Conservation (phyloP, 345 rosid genomes). For the Lagerstroemia speciosa region DNA sequence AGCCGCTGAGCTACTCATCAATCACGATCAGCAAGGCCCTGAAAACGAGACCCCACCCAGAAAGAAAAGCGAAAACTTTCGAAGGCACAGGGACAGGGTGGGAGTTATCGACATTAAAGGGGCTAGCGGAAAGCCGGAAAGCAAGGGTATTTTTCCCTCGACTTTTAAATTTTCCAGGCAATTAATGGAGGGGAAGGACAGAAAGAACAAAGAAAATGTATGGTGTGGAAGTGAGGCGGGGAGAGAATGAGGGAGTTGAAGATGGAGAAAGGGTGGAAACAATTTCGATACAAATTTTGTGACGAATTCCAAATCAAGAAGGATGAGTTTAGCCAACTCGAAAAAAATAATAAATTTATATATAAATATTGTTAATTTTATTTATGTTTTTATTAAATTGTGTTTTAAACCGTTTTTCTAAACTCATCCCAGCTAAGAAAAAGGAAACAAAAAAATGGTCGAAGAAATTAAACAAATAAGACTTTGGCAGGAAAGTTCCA, state of each 20-base stretch:
- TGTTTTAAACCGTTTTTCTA: too few relatives aligned
- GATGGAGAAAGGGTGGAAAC: neutral
- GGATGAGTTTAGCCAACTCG: too few relatives aligned
- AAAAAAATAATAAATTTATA: too few relatives aligned
- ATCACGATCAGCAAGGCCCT: neutral
- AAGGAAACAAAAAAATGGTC: neutral
- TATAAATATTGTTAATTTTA: too few relatives aligned
- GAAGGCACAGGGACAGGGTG: neutral
- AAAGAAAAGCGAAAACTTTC: neutral
- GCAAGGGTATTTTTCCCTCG: too few relatives aligned
- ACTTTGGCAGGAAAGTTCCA: neutral
- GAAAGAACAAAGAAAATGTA: constrained; percentile 2
- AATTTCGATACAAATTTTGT: too few relatives aligned
- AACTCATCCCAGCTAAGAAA: neutral
- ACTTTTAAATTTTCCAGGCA: neutral
- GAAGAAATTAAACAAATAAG: neutral
- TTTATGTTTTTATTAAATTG: too few relatives aligned
- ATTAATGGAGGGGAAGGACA: neutral
- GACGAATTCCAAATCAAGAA: too few relatives aligned
- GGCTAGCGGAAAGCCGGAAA: neutral
- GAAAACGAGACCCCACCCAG: neutral
- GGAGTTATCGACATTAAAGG: neutral
- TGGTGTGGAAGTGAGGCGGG: too few relatives aligned
- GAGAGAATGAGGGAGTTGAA: neutral
- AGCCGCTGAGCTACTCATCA: neutral